phyloP scores from a whole-genome alignment of 2,329 filamentous ascomycete species.

The Trichoderma brevicompactum region DNA sequence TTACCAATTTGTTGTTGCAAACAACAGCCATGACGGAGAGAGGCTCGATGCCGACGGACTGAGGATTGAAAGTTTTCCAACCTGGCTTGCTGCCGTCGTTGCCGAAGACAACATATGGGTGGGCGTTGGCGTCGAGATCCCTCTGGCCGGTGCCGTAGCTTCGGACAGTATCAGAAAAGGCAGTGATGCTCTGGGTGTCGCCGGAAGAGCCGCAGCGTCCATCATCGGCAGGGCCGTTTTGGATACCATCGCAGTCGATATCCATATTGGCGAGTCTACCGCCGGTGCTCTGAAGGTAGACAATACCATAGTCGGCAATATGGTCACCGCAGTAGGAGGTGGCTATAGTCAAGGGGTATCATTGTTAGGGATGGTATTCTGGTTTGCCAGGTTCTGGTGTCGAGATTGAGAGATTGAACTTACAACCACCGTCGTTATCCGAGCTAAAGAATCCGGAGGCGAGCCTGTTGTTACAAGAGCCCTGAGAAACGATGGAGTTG shows the following conservation, averaged over 20 bases:
- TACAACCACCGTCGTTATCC: slow-evolving; percentile 45
- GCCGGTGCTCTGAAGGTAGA: slow-evolving; percentile 53
- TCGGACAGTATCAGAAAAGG: slow-evolving; percentile 49
- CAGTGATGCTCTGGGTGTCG: slow-evolving; percentile 53
- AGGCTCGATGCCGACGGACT: slow-evolving; percentile 50
- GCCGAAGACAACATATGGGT: slow-evolving; percentile 59
- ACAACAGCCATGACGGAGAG: slow-evolving; percentile 61
- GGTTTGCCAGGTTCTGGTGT: too few species aligned
- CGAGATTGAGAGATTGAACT: slow-evolving; percentile 12
- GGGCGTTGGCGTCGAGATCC: slow-evolving; percentile 56
- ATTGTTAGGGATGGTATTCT: too few species aligned
- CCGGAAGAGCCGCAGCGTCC: slow-evolving; percentile 51
- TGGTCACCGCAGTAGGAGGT: slow-evolving; percentile 55
- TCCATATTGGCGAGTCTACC: slow-evolving; percentile 59
- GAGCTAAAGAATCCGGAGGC: slow-evolving; percentile 48
- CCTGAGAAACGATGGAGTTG: slow-evolving; percentile 44
- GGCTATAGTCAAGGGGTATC: slow-evolving; percentile 32
- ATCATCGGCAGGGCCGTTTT: slow-evolving; percentile 46
- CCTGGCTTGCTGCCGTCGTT: slow-evolving; percentile 46
- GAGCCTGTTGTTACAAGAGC: slow-evolving; percentile 46
- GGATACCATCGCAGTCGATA: slow-evolving; percentile 60
- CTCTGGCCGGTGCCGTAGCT: slow-evolving; percentile 43
- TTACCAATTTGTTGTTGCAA: slow-evolving; percentile 53
- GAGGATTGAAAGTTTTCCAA: slow-evolving; percentile 48
- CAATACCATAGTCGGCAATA: slow-evolving; percentile 44